These are phyloP conservation scores for Tylopilus rubrobrunneus DNA, from an alignment of 768 basidiomycete species.

Conservation along the genomic window DNA sequence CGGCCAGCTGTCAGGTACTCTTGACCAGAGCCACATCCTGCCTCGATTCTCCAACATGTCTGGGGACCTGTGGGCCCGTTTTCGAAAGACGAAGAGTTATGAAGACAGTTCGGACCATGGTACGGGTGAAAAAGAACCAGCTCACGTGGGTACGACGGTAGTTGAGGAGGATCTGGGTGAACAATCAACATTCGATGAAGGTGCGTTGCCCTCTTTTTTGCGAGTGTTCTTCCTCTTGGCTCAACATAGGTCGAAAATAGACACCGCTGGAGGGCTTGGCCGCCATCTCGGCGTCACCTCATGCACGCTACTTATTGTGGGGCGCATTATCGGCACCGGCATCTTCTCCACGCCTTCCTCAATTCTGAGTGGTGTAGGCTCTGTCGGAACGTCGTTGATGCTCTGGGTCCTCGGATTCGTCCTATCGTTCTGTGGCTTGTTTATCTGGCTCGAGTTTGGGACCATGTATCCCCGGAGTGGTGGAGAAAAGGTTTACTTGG, in stretches of 20 bases:
- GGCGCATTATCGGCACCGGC: constrained; percentile 56
- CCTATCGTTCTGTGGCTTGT: constrained; percentile 55
- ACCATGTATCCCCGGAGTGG: constrained; percentile 61
- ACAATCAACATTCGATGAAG: constrained; percentile 44
- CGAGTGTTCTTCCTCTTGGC: not conserved
- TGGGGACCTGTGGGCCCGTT: not conserved
- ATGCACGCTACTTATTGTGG: constrained; percentile 53
- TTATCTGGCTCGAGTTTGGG: constrained; percentile 61
- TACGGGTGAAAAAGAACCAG: not conserved
- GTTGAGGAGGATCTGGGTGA: constrained; percentile 37
- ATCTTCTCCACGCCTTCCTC: constrained; percentile 60
- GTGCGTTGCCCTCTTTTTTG: constrained; percentile 16
- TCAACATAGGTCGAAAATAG: constrained; percentile 20
- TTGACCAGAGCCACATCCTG: no score
- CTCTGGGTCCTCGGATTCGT: constrained; percentile 60
- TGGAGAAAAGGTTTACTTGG: constrained; percentile 35
- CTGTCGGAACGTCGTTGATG: constrained; percentile 55
- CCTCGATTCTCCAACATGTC: constrained; percentile 2
- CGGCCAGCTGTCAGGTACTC: no score
- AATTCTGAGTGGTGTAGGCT: constrained; percentile 53
- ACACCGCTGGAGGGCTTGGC: constrained; percentile 51
- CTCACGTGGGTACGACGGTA: not conserved
- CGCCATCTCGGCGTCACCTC: constrained; percentile 52
- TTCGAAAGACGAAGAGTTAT: not conserved
- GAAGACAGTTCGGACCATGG: not conserved